phyloP scores from a whole-genome alignment of 495 filamentous ascomycete species.

The Hypoxylon lienhwacheense region DNA sequence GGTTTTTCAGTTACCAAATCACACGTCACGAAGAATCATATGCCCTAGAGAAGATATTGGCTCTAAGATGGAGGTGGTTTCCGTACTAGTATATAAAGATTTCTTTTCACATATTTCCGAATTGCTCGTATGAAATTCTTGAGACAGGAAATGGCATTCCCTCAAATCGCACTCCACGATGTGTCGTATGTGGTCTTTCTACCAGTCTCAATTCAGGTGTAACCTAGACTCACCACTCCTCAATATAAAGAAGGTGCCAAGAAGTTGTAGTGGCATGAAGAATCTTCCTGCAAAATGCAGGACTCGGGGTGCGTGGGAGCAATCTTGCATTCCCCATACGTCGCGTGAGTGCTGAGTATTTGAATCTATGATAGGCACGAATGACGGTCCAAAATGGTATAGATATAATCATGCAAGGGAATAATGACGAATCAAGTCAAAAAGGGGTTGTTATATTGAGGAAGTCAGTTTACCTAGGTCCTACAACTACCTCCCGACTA shows the following conservation, averaged over 20 bases:
- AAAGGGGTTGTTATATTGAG: too few species aligned
- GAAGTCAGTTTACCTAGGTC: too few species aligned
- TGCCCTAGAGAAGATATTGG: neutral
- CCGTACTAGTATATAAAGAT: neutral
- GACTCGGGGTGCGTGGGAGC: constrained; percentile 7
- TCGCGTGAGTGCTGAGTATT: constrained; percentile 3
- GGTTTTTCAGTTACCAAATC: too few species aligned
- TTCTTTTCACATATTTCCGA: neutral
- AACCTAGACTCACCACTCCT: constrained; percentile 33
- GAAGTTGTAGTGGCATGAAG: constrained; percentile 21
- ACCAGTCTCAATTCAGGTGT: constrained; percentile 25
- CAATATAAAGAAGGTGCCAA: constrained; percentile 26
- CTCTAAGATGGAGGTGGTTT: neutral
- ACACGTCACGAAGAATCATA: neutral
- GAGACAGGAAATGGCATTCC: neutral
- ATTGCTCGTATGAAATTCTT: neutral
- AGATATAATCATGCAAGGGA: constrained; percentile 1
- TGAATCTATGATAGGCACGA: constrained; percentile 14
- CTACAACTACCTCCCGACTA: too few species aligned
- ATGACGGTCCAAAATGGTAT: too few species aligned
- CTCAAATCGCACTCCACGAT: constrained; percentile 1
- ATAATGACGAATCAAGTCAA: too few species aligned
- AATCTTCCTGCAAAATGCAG: constrained; percentile 16
- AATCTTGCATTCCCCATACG: constrained; percentile 8
- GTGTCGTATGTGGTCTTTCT: constrained; percentile 2